Evolutionary conservation across 768 basidiomycete genomes (phyloP), one percentile per base, ranked within the genome.

Genomic region (Leccinum pellstonianum): DNA sequence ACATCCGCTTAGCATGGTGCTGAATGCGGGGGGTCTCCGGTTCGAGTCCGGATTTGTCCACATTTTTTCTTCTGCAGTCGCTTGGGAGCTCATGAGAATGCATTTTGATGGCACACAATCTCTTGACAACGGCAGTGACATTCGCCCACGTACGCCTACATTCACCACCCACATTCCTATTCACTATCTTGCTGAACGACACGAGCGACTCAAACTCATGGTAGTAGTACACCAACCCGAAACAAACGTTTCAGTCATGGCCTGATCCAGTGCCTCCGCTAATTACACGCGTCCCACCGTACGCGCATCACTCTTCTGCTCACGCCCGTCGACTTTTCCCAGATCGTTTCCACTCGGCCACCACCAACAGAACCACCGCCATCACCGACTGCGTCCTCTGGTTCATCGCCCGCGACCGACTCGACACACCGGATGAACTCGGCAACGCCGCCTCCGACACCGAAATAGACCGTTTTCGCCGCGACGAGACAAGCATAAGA

Each of bases 381-480:
- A n/a, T n/a, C 41, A 9, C 17, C 41, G n/a, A 41, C 41, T n/a
- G 10, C n/a, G n/a, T 9, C n/a, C 5, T 7, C 6, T 4, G 52
- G 61, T 46, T 19, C 38, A 7, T 56, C 56, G 3, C 55, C 56
- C 1, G 29, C 43, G 3, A 25, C 43, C 19, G 63, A 57, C 38
- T 49, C 67, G 0, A 93, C 81, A 6, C 78, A 80, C 27, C 75
- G 69, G n/a, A 84, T 71, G 65, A 96, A 96, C 60, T 87, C 90
- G 12, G 81, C 73, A 27, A 95, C 76, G 7, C 95, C 92, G 0
- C 96, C 95, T 1, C 95, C 95, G 4, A 98, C 93, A 7, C 96
- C 96, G 71, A 98, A 98, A 71, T 98, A 98, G 19, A 98, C 74
- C 14, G 93, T 82, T 73, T 98, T 98, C 1, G 91, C 92, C 2